Percentiles rank a stretch among this genome's conserved stretches.
These are phyloP conservation scores for Amanita polypyramis DNA, from an alignment of 768 basidiomycete genomes.

Conservation along the genomic window DNA sequence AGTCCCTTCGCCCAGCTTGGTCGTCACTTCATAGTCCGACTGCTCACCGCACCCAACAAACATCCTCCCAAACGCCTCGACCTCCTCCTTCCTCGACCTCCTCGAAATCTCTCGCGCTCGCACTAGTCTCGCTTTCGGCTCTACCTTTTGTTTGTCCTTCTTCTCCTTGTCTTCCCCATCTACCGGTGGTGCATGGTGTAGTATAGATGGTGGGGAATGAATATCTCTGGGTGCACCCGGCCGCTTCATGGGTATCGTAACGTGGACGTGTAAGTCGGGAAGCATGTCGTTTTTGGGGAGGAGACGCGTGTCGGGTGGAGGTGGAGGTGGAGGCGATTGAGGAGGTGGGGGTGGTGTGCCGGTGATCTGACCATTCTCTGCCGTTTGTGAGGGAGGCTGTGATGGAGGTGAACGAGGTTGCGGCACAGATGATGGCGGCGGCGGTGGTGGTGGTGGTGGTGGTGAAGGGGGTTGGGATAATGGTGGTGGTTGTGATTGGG, in stretches of 20 bases:
- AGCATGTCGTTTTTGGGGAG: constrained; percentile 22
- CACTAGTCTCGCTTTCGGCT: constrained; percentile 16
- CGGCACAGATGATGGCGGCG: constrained; percentile 12
- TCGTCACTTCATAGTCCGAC: constrained; percentile 68
- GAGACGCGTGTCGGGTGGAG: constrained; percentile 18
- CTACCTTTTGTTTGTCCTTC: constrained; percentile 17
- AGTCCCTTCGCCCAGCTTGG: constrained; percentile 92
- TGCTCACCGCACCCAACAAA: constrained; percentile 67
- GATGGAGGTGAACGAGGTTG: constrained; percentile 13
- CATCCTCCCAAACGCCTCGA: constrained; percentile 51
- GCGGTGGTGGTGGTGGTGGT: constrained; percentile 14
- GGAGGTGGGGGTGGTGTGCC: constrained; percentile 18
- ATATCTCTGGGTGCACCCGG: constrained; percentile 35
- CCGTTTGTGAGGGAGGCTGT: constrained; percentile 6
- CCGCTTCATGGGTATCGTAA: constrained; percentile 35
- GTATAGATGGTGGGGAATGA: constrained; percentile 34
- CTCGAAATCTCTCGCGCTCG: constrained; percentile 33
- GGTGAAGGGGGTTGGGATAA: constrained; percentile 16
- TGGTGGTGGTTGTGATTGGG: constrained; percentile 13
- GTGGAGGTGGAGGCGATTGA: constrained; percentile 19
- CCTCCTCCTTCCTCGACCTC: constrained; percentile 54
- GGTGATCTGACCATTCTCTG: constrained; percentile 4
- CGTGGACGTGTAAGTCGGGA: constrained; percentile 24
- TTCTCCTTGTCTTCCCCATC: constrained; percentile 10
- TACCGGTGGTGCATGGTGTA: constrained; percentile 4